Evolutionary conservation across 768 basidiomycete genomes (phyloP), one percentile per base, ranked within the genome.

Genomic region (Rickenella mellea): DNA sequence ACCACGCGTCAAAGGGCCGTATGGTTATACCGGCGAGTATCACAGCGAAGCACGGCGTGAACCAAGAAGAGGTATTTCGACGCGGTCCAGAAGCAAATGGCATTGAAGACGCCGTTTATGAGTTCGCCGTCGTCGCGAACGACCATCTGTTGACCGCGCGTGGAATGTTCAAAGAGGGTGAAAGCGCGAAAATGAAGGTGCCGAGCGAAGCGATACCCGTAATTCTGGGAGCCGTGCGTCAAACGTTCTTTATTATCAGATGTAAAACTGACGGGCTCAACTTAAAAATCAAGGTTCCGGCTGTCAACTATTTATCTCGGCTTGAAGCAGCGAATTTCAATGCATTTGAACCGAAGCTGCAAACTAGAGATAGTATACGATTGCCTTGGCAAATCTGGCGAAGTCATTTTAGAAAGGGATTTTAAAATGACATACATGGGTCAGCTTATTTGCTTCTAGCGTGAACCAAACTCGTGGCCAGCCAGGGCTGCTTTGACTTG

Each of bases 11-110:
- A 37, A 71, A 77, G 35, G 75, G 85, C 29, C 69, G 71, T 46
- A 76, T 87, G 65, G 70, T 83, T 19, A 79, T 92, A 27, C 89
- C 88, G 9, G 79, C 83, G 20, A 87, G 89, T 53, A 73, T 90
- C 42, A 86, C 85, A 11, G 80, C 83, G 30, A 80, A 71, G 47
- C 82, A 88, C 49, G 74, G 76, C 15, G 81, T 90, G 15, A 74
- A 67, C 47, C 86, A 89, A 57, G 86, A 92, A 55, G 80, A 85
- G 12, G 77, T 91, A 12, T 79, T 88, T 54, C 69, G 76, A 32
- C 62, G 64, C 25, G 78, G 78, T 4, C 51, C 47, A 31, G 44
- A 63, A 8, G 78, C 78, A 32, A 59, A 70, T 36, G 83, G 76
- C 2, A 65, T 91, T 12, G 76, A 76, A 38, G 80, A 87, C 45